Evolutionary conservation across 192 early-diverging fungal genomes (phyloP).

Genomic region (Anaeromyces robustus): DNA sequence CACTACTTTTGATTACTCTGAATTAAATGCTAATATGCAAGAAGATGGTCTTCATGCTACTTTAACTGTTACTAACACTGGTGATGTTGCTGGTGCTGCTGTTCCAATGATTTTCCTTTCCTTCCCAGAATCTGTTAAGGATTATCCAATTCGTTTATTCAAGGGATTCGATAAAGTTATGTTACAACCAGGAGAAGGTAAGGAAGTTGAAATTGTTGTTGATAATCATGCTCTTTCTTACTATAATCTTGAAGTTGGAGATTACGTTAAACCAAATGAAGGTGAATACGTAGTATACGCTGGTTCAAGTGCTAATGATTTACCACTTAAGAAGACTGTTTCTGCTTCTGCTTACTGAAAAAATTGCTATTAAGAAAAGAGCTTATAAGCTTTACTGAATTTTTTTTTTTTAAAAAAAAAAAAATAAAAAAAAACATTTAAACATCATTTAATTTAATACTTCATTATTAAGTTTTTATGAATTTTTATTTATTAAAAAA

Average conservation of each 20-base stretch:
- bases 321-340: no score
- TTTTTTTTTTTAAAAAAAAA: no score
- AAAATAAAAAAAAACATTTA: no score
- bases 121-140: no score
- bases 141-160: conserved; percentile 22
- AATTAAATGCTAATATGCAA: conserved; percentile 4
- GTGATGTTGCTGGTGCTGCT: no score
- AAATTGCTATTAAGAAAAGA: no score
- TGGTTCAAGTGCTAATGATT: conserved; percentile 31
- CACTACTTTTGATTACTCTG: conserved; percentile 30
- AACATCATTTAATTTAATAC: no score
- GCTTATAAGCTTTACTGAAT: no score
- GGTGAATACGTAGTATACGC: conserved; percentile 29
- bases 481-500: no score
- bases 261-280: conserved; percentile 21
- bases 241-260: conserved; percentile 14
- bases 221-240: conserved; percentile 1
- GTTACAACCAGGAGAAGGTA: conserved; percentile 20
- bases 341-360: no score
- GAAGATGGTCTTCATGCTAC: not conserved
- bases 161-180: conserved; percentile 29
- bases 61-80: not conserved
- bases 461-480: no score
- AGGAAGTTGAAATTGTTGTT: conserved; percentile 9
- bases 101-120: no score